A percentile compares a stretch with the other conserved stretches of the same genome.
Conservation (phyloP, 2,329 filamentous ascomycete genomes). For the Alternaria consortialis region DNA sequence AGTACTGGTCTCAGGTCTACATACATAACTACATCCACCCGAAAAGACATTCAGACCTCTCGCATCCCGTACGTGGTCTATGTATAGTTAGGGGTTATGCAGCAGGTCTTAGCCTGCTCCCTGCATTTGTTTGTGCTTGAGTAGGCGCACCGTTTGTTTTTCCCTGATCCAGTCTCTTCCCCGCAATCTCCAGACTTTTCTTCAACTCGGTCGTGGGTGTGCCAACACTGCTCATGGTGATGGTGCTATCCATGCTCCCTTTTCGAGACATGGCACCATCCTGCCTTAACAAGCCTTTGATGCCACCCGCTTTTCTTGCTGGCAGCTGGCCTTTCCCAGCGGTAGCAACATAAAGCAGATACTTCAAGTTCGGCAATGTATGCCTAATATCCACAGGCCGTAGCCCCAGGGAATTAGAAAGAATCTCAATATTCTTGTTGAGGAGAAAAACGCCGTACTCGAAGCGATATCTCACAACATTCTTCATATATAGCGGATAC, state of each 20-base stretch:
- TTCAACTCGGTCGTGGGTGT: conserved; percentile 31
- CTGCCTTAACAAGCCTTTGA: conserved; percentile 44
- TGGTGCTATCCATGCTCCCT: conserved; percentile 46
- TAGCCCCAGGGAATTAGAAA: conserved; percentile 71
- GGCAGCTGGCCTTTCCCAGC: conserved; percentile 74
- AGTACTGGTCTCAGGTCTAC: not conserved
- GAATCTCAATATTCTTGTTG: conserved; percentile 89
- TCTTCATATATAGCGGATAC: conserved; percentile 81
- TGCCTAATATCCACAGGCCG: conserved; percentile 89
- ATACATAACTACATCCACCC: not conserved
- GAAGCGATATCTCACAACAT: conserved; percentile 83
- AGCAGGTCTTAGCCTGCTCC: conserved; percentile 39
- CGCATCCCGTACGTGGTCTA: not conserved
- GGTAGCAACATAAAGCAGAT: conserved; percentile 87
- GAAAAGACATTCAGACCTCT: not conserved
- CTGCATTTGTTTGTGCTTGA: conserved; percentile 29
- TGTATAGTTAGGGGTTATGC: not conserved
- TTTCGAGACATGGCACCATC: conserved; percentile 38
- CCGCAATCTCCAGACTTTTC: conserved; percentile 27
- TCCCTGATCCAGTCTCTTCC: conserved; percentile 19
- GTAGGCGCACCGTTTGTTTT: conserved; percentile 30
- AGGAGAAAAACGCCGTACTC: conserved; percentile 97
- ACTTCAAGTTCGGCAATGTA: conserved; percentile 92
- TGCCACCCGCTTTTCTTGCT: conserved; percentile 47
- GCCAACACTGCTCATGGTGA: conserved; percentile 38